These are phyloP conservation scores for Thermomyces lanuginosus DNA, from an alignment of 2,329 filamentous ascomycete genomes.

Conservation along the genomic window DNA sequence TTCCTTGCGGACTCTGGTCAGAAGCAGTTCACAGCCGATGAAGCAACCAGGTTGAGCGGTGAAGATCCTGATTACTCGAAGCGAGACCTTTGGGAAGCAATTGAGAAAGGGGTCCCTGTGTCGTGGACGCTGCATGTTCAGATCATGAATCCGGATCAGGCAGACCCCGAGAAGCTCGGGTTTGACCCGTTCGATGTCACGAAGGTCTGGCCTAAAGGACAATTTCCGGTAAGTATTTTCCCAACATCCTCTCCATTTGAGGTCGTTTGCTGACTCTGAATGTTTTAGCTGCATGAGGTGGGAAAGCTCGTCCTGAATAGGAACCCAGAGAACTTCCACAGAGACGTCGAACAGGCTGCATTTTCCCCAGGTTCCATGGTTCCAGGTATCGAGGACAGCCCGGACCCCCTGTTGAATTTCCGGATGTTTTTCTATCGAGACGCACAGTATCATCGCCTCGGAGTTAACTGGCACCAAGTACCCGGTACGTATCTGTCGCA, in stretches of 20 bases:
- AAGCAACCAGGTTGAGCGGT: conserved; percentile 31
- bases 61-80: conserved; percentile 37
- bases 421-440: conserved; percentile 36
- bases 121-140: conserved; percentile 32
- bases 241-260: no score
- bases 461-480: conserved; percentile 37
- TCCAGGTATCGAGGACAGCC: conserved; percentile 34
- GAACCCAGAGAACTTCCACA: conserved; percentile 37
- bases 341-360: conserved; percentile 36
- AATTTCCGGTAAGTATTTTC: conserved; percentile 24
- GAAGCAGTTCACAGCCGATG: conserved; percentile 31
- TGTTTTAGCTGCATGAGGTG: conserved; percentile 26
- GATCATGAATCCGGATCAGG: conserved; percentile 32
- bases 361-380: conserved; percentile 38
- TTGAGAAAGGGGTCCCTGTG: conserved; percentile 26
- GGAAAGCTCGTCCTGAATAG: conserved; percentile 37
- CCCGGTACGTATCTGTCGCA: conserved; percentile 15
- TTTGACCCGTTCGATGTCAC: conserved; percentile 40
- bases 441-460: conserved; percentile 37
- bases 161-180: conserved; percentile 32
- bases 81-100: conserved; percentile 29
- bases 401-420: conserved; percentile 34
- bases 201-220: conserved; percentile 35
- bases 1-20: conserved; percentile 33
- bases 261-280: no score